phyloP scores from a whole-genome alignment of 805 yeast genomes.

The Wickerhamomyces bovis region DNA sequence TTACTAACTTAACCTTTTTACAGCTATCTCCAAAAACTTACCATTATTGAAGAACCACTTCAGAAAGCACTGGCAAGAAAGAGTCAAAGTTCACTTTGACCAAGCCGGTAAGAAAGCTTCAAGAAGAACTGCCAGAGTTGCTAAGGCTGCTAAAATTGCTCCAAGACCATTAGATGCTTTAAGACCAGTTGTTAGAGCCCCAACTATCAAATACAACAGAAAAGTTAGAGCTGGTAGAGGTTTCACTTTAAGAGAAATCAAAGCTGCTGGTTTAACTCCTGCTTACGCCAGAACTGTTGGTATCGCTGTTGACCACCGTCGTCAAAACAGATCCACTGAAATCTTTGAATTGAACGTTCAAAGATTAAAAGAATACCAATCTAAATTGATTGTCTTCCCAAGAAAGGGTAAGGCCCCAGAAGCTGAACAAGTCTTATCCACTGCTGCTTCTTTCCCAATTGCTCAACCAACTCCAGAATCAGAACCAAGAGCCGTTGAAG shows the following conservation, averaged over 20 bases:
- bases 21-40: slow-evolving; percentile 98
- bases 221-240: slow-evolving; percentile 99
- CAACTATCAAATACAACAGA: slow-evolving; percentile 98
- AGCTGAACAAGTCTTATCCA: slow-evolving; percentile 67
- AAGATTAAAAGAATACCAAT: slow-evolving; percentile 93
- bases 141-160: slow-evolving; percentile 91
- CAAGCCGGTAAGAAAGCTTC: slow-evolving; percentile 99
- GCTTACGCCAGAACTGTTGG: slow-evolving; percentile 98
- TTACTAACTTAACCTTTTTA: slow-evolving; percentile 12
- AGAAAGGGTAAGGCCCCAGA: slow-evolving; percentile 81
- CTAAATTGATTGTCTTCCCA: slow-evolving; percentile 95
- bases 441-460: slow-evolving; percentile 87
- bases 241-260: slow-evolving; percentile 95
- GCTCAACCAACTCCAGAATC: slow-evolving; percentile 67
- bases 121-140: slow-evolving; percentile 91
- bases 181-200: slow-evolving; percentile 98
- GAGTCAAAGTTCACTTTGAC: slow-evolving; percentile 99
- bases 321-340: slow-evolving; percentile 97
- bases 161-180: slow-evolving; percentile 96
- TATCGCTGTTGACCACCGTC: slow-evolving; percentile 99
- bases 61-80: slow-evolving; percentile 99
- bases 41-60: slow-evolving; percentile 99
- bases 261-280: slow-evolving; percentile 92
- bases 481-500: slow-evolving; percentile 80
- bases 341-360: slow-evolving; percentile 90